A percentile compares a stretch with the other conserved stretches of the same genome.
phyloP scores from a whole-genome alignment of 164 flowering plant species.

The Annona cherimola region DNA sequence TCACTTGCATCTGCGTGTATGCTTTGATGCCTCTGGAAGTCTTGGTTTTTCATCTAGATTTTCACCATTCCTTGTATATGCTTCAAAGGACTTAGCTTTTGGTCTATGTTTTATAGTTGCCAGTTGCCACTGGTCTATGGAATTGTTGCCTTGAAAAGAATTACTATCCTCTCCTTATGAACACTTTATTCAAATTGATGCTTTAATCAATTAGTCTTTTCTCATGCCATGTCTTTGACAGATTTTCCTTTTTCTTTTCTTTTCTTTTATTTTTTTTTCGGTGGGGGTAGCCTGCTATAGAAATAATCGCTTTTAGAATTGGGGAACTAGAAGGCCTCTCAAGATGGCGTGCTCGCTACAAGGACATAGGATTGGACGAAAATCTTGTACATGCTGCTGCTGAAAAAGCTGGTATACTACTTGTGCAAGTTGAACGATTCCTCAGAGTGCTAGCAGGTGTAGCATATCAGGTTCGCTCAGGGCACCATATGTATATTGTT shows the following conservation, averaged over 20 bases:
- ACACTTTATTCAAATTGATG: not conserved
- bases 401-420: constrained; percentile 82
- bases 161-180: not conserved
- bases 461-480: constrained; percentile 57
- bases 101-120: not conserved
- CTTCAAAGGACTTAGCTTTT: not conserved
- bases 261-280: too few relatives aligned
- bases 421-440: constrained; percentile 79
- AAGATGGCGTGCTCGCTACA: constrained; percentile 84
- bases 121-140: not conserved
- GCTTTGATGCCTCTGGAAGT: not conserved
- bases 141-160: not conserved
- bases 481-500: not conserved
- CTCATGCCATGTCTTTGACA: constrained; percentile 4
- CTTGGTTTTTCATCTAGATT: not conserved
- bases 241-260: constrained; percentile 12
- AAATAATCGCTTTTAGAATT: constrained; percentile 82
- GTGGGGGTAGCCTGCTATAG: constrained; percentile 75
- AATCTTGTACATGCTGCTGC: constrained; percentile 57
- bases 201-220: not conserved
- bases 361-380: constrained; percentile 82
- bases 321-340: constrained; percentile 96
- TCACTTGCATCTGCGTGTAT: not conserved
- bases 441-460: constrained; percentile 70
- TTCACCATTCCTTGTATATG: not conserved